Evolutionary conservation across 495 filamentous ascomycete genomes (phyloP), one percentile per base, ranked within the genome.

Genomic region (Penicillium soppii): DNA sequence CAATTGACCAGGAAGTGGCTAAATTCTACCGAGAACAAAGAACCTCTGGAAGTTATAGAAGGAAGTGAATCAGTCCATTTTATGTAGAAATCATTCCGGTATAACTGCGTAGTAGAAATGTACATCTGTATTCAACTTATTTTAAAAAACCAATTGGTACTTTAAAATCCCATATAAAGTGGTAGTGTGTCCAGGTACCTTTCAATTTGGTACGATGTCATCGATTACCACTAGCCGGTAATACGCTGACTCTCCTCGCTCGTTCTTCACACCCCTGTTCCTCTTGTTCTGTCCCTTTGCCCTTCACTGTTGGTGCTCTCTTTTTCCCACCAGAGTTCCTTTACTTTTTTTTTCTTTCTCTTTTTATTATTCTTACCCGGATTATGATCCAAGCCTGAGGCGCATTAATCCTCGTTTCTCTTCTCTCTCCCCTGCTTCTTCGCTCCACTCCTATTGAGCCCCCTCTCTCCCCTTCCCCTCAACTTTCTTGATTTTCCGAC

Each of bases 401-500:
- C 49, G 23, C 40, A 21, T 30, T 25, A 23, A 32, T 32, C 47
- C 23, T 35, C 21, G 25, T 41, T 47, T 21, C 44, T 29, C 47
- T 19, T 41, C 42, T 50, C 23, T 17, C 22, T 23, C 32, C 40
- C 16, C 27, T 40, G 10, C 19, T 43, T 43, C 40, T 43, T 44
- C 20, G n/a, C 30, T 37, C 40, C 49, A 36, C 48, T 35, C 27
- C 15, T 21, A 33, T 51, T 51, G 27, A 46, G 43, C 44, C 45
- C 43, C 54, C 47, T 53, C 40, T 35, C 47, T 43, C 44, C 29
- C 43, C 25, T 43, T 48, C 40, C 58, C 59, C 43, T 57, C 33
- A 32, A 32, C 29, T 7, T 46, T 5, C 22, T 21, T 25, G 23
- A 16, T 32, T 36, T 26, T 37, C 29, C 43, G 43, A 47, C 29